These are phyloP conservation scores for Populus hybrid DNA, from an alignment of 441 rosid genomes.

Conservation along the genomic window DNA sequence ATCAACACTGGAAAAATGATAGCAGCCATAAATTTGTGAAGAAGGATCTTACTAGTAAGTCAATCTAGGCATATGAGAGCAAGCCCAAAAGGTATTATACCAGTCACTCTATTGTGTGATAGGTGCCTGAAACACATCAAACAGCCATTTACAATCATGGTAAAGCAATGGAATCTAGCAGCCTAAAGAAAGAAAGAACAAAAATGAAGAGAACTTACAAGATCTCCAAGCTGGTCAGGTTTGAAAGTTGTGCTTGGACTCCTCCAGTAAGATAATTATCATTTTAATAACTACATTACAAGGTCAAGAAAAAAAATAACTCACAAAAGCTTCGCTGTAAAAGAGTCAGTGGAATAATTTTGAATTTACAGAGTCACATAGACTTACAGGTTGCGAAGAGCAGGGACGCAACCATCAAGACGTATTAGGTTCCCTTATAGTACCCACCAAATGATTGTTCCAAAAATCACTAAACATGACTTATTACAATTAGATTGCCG, in stretches of 20 bases:
- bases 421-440: constrained; percentile 90
- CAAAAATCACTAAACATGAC: constrained; percentile 72
- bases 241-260: constrained; percentile 88
- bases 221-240: constrained; percentile 85
- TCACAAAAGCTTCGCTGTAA: background rate
- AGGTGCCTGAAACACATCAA: constrained; percentile 52
- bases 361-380: background rate
- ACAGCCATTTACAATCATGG: background rate
- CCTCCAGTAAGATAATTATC: constrained; percentile 94
- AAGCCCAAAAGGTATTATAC: constrained; percentile 70
- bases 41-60: constrained; percentile 69
- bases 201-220: constrained; percentile 48
- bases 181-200: background rate
- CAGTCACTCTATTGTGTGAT: constrained; percentile 83
- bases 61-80: constrained; percentile 75
- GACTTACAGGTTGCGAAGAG: constrained; percentile 87
- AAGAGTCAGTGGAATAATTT: background rate
- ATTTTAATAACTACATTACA: constrained; percentile 62
- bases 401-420: constrained; percentile 80
- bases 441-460: constrained; percentile 91
- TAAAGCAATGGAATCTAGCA: background rate
- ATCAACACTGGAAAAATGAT: background rate
- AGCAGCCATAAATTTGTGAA: background rate
- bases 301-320: background rate
- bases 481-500: background rate